phyloP scores from a whole-genome alignment of 768 basidiomycete genomes.

The Lentinula sp. region DNA sequence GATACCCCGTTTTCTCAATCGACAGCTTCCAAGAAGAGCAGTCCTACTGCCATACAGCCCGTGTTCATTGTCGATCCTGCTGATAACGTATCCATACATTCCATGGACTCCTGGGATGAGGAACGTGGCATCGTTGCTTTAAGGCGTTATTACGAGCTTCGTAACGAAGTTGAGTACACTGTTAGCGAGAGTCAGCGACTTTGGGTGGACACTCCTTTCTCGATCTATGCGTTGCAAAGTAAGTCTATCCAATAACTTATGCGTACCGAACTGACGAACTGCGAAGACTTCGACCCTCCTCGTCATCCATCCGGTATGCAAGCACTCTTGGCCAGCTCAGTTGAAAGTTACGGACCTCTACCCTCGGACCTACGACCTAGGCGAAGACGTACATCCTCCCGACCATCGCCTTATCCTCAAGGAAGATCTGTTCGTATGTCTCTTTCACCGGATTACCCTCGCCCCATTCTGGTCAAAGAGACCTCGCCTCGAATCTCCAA shows the following conservation, averaged over 20 bases:
- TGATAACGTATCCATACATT: conserved; percentile 42
- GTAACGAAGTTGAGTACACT: conserved; percentile 60
- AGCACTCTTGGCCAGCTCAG: conserved; percentile 66
- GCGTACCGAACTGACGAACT: conserved; percentile 7
- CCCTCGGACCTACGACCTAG: conserved; percentile 61
- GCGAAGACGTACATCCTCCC: conserved; percentile 63
- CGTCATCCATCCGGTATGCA: conserved; percentile 59
- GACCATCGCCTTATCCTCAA: conserved; percentile 69
- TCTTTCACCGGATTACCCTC: conserved; percentile 35
- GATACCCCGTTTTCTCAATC: conserved; percentile 20
- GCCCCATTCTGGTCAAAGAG: conserved; percentile 16
- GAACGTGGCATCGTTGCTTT: conserved; percentile 61
- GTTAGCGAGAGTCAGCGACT: conserved; percentile 58
- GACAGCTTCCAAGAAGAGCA: conserved; percentile 25
- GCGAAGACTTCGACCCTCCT: conserved; percentile 66
- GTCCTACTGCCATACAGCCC: conserved; percentile 30
- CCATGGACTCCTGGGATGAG: conserved; percentile 55
- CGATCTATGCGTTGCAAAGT: conserved; percentile 70
- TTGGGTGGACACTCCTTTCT: conserved; percentile 72
- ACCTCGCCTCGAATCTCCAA: conserved; percentile 11
- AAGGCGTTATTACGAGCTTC: conserved; percentile 62
- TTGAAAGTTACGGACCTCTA: conserved; percentile 67
- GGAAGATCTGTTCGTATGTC: conserved; percentile 39
- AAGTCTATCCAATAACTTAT: conserved; percentile 20
- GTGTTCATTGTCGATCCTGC: conserved; percentile 52